These are phyloP conservation scores for Hypholoma fasciculare DNA, from an alignment of 768 basidiomycete genomes.

Conservation along the genomic window DNA sequence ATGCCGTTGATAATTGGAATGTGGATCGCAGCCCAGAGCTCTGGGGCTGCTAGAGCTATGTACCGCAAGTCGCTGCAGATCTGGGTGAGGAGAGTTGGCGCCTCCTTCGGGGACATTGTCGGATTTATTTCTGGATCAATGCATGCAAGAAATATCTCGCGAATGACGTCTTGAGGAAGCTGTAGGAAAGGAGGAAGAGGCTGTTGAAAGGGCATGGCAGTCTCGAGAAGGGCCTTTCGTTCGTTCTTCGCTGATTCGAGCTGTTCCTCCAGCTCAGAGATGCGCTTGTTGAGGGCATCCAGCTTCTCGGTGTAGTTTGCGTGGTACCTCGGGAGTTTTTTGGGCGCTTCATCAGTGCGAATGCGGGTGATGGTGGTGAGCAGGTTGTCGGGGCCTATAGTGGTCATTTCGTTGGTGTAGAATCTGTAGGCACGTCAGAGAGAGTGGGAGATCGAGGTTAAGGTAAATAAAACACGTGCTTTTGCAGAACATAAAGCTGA, in stretches of 20 bases:
- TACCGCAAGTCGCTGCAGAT: not conserved
- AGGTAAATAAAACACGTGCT: no score
- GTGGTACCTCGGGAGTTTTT: not conserved
- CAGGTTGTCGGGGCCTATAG: not conserved
- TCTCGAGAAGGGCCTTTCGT: not conserved
- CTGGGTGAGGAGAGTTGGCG: not conserved
- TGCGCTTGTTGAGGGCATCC: not conserved
- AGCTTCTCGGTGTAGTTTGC: not conserved
- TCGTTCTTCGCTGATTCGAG: not conserved
- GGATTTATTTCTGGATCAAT: not conserved
- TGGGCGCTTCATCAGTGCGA: not conserved
- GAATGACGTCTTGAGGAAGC: not conserved
- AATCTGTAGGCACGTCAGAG: no score
- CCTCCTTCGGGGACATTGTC: not conserved
- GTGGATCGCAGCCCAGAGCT: not conserved
- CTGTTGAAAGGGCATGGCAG: not conserved
- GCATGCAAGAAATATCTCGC: not conserved
- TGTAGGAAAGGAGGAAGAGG: not conserved
- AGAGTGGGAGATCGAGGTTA: no score
- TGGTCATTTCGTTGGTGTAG: no score
- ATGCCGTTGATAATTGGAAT: not conserved
- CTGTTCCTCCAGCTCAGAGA: not conserved
- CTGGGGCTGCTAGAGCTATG: not conserved
- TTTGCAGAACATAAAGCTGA: no score
- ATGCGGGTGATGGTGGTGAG: not conserved